Evolutionary conservation across 2,329 filamentous ascomycete genomes (phyloP), one percentile per base, ranked within the genome.

Genomic region (Alternaria ventricosa): DNA sequence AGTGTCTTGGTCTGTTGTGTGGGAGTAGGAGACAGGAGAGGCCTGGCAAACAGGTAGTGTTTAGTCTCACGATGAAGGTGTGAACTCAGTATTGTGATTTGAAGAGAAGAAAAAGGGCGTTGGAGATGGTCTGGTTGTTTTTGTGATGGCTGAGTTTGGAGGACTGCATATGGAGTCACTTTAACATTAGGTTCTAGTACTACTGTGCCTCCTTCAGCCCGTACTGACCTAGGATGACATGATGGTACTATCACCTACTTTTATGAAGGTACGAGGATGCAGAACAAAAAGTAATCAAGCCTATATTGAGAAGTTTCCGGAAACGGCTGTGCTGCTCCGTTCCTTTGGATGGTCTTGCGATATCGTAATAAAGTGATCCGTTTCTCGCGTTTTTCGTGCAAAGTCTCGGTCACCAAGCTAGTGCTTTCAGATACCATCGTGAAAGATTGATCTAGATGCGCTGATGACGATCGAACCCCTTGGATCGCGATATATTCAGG

Each of bases 271-370:
- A 15, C 13, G 13, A 36, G 7, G 6, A 36, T 15, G 3, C 30
- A 36, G 13, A 9, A 36, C 30, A 36, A 8, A n/a, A 9, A n/a
- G 13, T 36, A 0, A 36, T 36, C 4, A 36, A 36, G 33, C 4
- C 33, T 2, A 36, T 8, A 7, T n/a, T 8, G 30, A 2, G n/a
- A n/a, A n/a, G 0, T 0, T 2, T n/a, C 15, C 0, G 9, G 33
- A 36, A 7, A 9, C 4, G 33, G 4, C 33, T 4, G 15, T 36
- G 30, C 33, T 36, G 15, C 33, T 36, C 7, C 7, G 13, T n/a
- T 36, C 33, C 15, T 36, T n/a, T 8, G 4, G 4, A 36, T n/a
- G 0, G 7, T 36, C 7, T n/a, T 4, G 33, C 33, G 13, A 2
- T 36, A 36, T 36, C 13, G 15, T 36, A 9, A 36, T 4, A 9